Base-by-base conservation (phyloP, 768 basidiomycete genomes). In the Obba rivulosa region DNA sequence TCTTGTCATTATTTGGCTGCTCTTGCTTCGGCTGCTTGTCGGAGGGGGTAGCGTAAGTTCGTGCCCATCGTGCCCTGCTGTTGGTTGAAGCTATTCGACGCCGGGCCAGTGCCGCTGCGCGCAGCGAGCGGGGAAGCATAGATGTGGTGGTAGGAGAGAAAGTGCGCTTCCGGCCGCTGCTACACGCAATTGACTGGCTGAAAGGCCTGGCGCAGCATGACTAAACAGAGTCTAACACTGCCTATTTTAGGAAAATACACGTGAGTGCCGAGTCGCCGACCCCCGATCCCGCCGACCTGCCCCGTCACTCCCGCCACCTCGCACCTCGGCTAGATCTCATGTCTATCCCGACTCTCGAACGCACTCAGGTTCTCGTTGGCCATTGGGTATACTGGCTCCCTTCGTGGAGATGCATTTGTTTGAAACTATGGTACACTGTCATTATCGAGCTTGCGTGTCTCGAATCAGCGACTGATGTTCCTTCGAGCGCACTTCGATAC, bases 61-160 rank as follows among this genome's bases (percentile, higher is more conserved):
- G 76, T 35, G 62, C 54, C 52, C 65, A 62, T 21, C 53, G 24
- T 14, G 49, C 45, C 38, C 52, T 36, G 37, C 55, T 44, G 41
- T 61, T 48, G 48, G 72, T 51, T 28, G 71, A 58, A 42, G 69
- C 56, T 52, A 71, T 62, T 24, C 71, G 74, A 44, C 61, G 63
- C 50, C 73, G 70, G 45, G 74, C 64, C 54, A 76, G 68, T 47
- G 71, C 68, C 3, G 70, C 70, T 47, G 76, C 75, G 62, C 80
- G 79, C 45, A 84, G 62, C 23, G 81, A 77, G 55, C 82, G 81
- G 53, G 78, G 75, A 55, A 87, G 75, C 85, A 87, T 85, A 60
- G 60, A 56, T 31, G 28, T 31, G 28, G 28, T 45, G 62, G 48
- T 42, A 49, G 52, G 50, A 56, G 44, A 54, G 60, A 61, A 61